phyloP scores from a whole-genome alignment of 2,329 filamentous ascomycete genomes.

The Periconia sp. region DNA sequence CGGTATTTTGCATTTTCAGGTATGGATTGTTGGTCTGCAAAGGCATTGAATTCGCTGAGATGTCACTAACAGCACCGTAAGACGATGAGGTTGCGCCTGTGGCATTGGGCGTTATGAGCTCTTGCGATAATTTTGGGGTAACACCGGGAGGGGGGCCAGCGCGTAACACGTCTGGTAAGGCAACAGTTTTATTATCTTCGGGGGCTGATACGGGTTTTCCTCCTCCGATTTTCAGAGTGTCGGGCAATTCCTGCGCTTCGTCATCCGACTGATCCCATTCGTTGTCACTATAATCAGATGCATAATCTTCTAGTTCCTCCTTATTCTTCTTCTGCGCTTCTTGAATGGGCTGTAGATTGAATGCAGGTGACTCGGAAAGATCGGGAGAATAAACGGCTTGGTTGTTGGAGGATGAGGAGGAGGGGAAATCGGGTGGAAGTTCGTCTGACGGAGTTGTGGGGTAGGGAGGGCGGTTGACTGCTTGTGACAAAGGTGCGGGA shows the following conservation, averaged over 20 bases:
- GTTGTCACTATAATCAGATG: constrained; percentile 35
- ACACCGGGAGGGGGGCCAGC: constrained; percentile 36
- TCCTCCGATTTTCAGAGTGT: constrained; percentile 38
- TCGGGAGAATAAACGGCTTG: constrained; percentile 36
- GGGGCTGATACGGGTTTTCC: constrained; percentile 26
- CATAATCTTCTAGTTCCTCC: constrained; percentile 11
- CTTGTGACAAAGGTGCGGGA: constrained; percentile 43
- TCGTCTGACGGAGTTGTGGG: constrained; percentile 45
- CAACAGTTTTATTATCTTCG: constrained; percentile 10
- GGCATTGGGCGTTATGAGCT: constrained; percentile 31
- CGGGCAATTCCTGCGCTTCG: constrained; percentile 35
- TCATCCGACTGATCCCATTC: constrained; percentile 44
- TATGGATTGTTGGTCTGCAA: constrained; percentile 50
- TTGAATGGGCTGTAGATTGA: constrained; percentile 39
- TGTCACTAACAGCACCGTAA: constrained; percentile 31
- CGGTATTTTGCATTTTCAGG: constrained; percentile 42
- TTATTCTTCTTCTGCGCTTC: constrained; percentile 28
- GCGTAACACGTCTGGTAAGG: constrained; percentile 33
- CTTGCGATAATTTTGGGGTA: constrained; percentile 30
- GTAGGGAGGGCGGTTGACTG: constrained; percentile 47
- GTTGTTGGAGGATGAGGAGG: constrained; percentile 14
- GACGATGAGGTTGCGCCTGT: constrained; percentile 32
- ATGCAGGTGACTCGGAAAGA: constrained; percentile 41
- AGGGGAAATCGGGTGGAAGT: constrained; percentile 25
- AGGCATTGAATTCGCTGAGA: constrained; percentile 32